A percentile compares a stretch with the other conserved stretches of the same genome.
Conservation (phyloP, 306 rosid genomes). For the Malus fusca region DNA sequence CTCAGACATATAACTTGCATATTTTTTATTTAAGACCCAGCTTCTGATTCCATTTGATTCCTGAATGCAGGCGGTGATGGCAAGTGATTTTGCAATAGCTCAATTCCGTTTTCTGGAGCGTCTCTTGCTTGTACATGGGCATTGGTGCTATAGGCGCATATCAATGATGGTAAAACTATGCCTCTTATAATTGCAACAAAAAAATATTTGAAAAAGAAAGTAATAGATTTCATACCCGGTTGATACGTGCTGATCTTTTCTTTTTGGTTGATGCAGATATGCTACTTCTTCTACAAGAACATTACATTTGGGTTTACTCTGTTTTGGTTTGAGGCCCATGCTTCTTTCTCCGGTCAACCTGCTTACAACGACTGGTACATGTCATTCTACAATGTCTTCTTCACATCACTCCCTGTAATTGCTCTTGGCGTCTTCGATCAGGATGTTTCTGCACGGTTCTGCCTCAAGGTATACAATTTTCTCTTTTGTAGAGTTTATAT, state of each 20-base stretch:
- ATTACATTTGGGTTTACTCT: constrained; percentile 78
- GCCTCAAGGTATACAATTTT: constrained; percentile 54
- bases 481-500: constrained; percentile 2
- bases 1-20: neutral
- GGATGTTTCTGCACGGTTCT: constrained; percentile 78
- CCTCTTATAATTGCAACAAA: constrained; percentile 1
- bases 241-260: constrained; percentile 11
- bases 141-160: constrained; percentile 88
- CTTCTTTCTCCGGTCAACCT: constrained; percentile 78
- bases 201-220: neutral
- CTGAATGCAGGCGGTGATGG: constrained; percentile 77
- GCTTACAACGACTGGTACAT: constrained; percentile 90
- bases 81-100: constrained; percentile 78
- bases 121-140: constrained; percentile 81
- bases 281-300: constrained; percentile 95
- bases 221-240: neutral
- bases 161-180: constrained; percentile 76
- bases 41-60: constrained; percentile 16
- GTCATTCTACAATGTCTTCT: constrained; percentile 89
- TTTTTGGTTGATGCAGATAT: constrained; percentile 56
- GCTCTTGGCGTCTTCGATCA: constrained; percentile 89
- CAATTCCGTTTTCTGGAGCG: constrained; percentile 81
- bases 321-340: constrained; percentile 84
- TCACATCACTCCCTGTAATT: constrained; percentile 86
- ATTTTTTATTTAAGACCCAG: neutral